These are phyloP conservation scores for Mortierella sp. DNA, from an alignment of 371 early-diverging fungal genomes.

Conservation along the genomic window DNA sequence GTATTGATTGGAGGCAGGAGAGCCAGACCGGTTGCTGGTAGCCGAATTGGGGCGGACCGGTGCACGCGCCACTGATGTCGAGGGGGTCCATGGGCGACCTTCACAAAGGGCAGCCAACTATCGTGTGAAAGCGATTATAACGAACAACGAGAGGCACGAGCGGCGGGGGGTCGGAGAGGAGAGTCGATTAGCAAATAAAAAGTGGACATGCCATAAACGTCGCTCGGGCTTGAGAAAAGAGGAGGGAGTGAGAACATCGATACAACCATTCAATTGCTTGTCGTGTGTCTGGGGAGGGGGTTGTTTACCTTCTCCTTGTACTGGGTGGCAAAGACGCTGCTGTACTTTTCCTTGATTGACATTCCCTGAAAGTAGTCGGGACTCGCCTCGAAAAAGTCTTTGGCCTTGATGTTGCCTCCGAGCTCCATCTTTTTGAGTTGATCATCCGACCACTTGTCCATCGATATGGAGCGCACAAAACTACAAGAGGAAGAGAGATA, in stretches of 20 bases:
- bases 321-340: slow-evolving; percentile 85
- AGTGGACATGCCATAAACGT: background rate
- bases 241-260: background rate
- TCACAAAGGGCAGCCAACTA: slow-evolving; percentile 62
- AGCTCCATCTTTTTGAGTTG: slow-evolving; percentile 95
- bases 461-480: slow-evolving; percentile 97
- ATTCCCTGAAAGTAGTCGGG: slow-evolving; percentile 85
- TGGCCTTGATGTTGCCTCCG: slow-evolving; percentile 95
- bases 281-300: too few species aligned
- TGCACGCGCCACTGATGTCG: slow-evolving; percentile 40
- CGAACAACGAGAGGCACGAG: background rate
- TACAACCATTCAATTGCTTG: background rate
- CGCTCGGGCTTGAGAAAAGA: too few species aligned
- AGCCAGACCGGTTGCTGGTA: slow-evolving; percentile 47
- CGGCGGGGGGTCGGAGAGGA: background rate
- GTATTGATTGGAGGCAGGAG: slow-evolving; percentile 38
- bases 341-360: slow-evolving; percentile 89
- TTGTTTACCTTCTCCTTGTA: slow-evolving; percentile 89
- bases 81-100: slow-evolving; percentile 74
- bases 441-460: slow-evolving; percentile 98
- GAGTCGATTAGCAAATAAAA: slow-evolving; percentile 2
- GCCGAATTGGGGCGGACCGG: slow-evolving; percentile 49
- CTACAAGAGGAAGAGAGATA: slow-evolving; percentile 51
- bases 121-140: background rate
- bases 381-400: slow-evolving; percentile 88